Evolutionary conservation across 345 rosid species (phyloP), one percentile per base, ranked within the genome.

Genomic region (Hibiscus trionum): DNA sequence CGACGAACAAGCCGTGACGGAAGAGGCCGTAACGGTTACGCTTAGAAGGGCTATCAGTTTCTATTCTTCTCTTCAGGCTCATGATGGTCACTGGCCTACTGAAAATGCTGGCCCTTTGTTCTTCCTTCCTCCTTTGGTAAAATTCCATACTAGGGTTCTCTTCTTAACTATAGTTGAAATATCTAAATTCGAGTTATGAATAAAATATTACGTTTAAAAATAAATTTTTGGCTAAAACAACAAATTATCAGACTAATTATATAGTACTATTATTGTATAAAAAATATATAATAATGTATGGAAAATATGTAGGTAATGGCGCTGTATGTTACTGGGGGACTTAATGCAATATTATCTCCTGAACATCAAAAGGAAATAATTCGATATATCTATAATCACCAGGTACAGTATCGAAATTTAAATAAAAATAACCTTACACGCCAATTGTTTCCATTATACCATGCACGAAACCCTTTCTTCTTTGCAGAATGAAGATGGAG

Each of bases 61-160:
- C 72, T 86, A 72, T 80, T 82, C 94, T 12, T 83, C 88, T 70
- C 66, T 87, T 42, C 94, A 87, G 31, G 84, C 90, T 10, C 85
- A 83, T 59, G 88, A 87, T 66, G 91, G 91, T 37, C 91, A 89
- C 72, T 89, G 91, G 91, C 94, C 91, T 7, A 80, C 81, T 19
- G 94, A 89, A 73, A 76, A 76, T 33, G 81, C 90, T 31, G 91
- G 94, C 15, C 86, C 94, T 39, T 71, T 80, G 77, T 89, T 87
- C 76, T 84, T 87, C 77, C 83, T 89, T 58, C 90, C 90, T 59
- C 94, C 91, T 1, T 39, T 85, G 83, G 88, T 86, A 46, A 60
- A 61, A 4, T 61, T 16, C 46, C n/a, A 31, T 5, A 4, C 17
- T 60, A 14, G 10, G 8, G 11, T 16, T 47, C 52, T 11, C 44